Evolutionary conservation across 2,329 filamentous ascomycete genomes (phyloP).

Genomic region (Dactylonectria estremocensis): DNA sequence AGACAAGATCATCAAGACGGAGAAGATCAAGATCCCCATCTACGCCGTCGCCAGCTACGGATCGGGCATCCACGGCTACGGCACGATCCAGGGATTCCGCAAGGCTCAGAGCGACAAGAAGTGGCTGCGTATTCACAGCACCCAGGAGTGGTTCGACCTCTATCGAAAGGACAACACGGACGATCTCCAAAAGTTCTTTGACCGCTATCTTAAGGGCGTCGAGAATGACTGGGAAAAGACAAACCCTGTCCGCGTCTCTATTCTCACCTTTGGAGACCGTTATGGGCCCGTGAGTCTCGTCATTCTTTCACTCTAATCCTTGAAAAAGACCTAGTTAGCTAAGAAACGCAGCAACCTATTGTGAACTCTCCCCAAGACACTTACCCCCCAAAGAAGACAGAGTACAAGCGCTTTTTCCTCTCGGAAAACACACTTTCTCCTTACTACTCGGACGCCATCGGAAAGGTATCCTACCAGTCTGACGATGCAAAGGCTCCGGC

Average conservation of each 20-base stretch:
- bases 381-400: too few species aligned
- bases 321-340: too few species aligned
- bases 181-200: constrained; percentile 43
- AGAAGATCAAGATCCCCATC: constrained; percentile 40
- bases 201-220: constrained; percentile 36
- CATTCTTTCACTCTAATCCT: too few species aligned
- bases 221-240: constrained; percentile 40
- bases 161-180: constrained; percentile 39
- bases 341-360: too few species aligned
- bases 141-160: constrained; percentile 51
- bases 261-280: too few species aligned
- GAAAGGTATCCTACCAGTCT: too few species aligned
- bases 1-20: constrained; percentile 34
- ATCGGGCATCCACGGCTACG: constrained; percentile 40
- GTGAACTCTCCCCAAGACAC: too few species aligned
- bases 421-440: too few species aligned
- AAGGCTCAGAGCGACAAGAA: constrained; percentile 11
- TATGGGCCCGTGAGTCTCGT: too few species aligned
- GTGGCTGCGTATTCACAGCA: constrained; percentile 38
- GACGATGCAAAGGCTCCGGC: too few species aligned
- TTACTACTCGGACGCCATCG: too few species aligned
- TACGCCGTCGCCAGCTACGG: constrained; percentile 47
- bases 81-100: constrained; percentile 42
- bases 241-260: constrained; percentile 12
- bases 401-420: too few species aligned